Evolutionary conservation across 495 filamentous ascomycete species (phyloP).

Genomic region (Hypoxylon lienhwacheense): DNA sequence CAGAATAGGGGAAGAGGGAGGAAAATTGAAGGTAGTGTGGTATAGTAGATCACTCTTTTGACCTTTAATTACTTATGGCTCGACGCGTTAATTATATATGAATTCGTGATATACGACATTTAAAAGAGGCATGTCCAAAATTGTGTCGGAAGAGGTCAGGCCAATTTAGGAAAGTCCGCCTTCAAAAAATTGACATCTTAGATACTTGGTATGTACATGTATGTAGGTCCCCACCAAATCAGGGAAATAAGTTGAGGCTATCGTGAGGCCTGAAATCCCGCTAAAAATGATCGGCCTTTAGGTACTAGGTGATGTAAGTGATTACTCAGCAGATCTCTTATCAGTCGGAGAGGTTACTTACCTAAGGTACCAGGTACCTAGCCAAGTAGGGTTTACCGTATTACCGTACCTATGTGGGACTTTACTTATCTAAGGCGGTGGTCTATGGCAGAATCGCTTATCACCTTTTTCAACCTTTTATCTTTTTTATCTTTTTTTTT

Average conservation of each 20-base stretch:
- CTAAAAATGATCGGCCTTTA: constrained; percentile 14
- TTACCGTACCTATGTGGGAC: too few species aligned
- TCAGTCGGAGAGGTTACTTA: too few species aligned
- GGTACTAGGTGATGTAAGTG: constrained; percentile 5
- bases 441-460: constrained; percentile 40
- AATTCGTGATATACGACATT: background rate
- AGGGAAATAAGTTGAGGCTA: constrained; percentile 20
- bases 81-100: background rate
- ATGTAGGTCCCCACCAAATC: too few species aligned
- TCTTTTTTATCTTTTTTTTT: background rate
- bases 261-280: constrained; percentile 16
- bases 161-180: constrained; percentile 38
- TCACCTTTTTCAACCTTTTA: too few species aligned
- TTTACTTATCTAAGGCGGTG: constrained; percentile 46
- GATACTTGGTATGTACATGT: too few species aligned
- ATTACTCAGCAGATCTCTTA: too few species aligned
- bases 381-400: too few species aligned
- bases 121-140: constrained; percentile 1
- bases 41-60: background rate
- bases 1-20: background rate
- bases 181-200: background rate
- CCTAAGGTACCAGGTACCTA: too few species aligned
- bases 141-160: background rate
- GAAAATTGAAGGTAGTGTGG: background rate
- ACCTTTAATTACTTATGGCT: background rate